phyloP scores from a whole-genome alignment of 371 early-diverging fungal species.

The Apophysomyces elegans region DNA sequence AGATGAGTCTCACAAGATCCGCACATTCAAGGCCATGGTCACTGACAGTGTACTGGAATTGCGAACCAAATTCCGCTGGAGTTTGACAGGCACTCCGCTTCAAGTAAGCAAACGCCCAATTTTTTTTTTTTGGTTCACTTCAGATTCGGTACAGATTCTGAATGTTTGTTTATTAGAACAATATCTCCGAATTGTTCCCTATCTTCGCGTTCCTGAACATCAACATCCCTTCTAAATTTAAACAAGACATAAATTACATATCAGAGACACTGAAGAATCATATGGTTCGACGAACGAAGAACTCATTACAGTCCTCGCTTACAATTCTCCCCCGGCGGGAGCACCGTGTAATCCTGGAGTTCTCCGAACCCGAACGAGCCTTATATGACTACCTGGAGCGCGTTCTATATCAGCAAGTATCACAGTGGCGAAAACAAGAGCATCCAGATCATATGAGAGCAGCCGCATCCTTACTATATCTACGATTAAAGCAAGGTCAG shows the following conservation, averaged over 20 bases:
- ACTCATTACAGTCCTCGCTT: slow-evolving; percentile 21
- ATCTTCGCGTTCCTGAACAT: slow-evolving; percentile 42
- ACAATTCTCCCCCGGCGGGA: slow-evolving; percentile 41
- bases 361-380: slow-evolving; percentile 40
- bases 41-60: slow-evolving; percentile 32
- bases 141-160: too few relatives aligned
- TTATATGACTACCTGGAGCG: slow-evolving; percentile 48
- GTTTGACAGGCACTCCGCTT: slow-evolving; percentile 82
- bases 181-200: slow-evolving; percentile 42
- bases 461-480: slow-evolving; percentile 34
- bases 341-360: slow-evolving; percentile 37
- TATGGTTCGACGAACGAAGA: slow-evolving; percentile 47
- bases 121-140: too few relatives aligned
- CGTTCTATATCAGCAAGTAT: slow-evolving; percentile 35
- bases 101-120: slow-evolving; percentile 48
- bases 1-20: slow-evolving; percentile 90
- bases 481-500: slow-evolving; percentile 46
- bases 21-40: slow-evolving; percentile 31
- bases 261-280: slow-evolving; percentile 31
- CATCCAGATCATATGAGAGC: slow-evolving; percentile 19
- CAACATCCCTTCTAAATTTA: slow-evolving; percentile 19
- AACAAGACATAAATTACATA: slow-evolving; percentile 34
- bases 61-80: slow-evolving; percentile 66
- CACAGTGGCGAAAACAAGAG: slow-evolving; percentile 15
- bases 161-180: slow-evolving; percentile 24